Evolutionary conservation across 2,329 filamentous ascomycete species (phyloP), one percentile per base, ranked within the genome.

Genomic region (Exophiala alcalophila): DNA sequence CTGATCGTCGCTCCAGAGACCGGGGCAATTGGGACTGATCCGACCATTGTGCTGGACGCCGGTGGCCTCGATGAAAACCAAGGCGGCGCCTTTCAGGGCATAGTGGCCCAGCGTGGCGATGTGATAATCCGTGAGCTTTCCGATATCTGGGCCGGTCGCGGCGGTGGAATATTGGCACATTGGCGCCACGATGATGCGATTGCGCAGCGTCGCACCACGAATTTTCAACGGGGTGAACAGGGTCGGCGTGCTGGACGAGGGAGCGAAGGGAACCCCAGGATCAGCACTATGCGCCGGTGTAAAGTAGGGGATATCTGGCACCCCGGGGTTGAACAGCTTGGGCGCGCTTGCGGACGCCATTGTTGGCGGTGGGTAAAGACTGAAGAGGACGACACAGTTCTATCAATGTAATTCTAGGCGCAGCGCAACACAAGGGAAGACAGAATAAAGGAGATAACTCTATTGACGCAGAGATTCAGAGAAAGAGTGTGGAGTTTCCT

Each of bases 31-130:
- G 1, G 67, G 86, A 2, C 83, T 82, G 68, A 94, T 92, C 44
- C 88, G 77, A 14, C 88, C 88, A 56, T 87, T 80, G 7, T 84
- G 67, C n/a, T 78, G 71, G 1, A 94, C 83, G 27, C 80, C 72
- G 1, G 84, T 88, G 24, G 87, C 86, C 68, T 94, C 88, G 46
- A 89, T 72, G 46, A 87, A 77, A 25, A 52, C 48, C 16, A 57
- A 32, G 2, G 34, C 48, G 1, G 57, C 52, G 8, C 58, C 55
- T 37, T 56, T 56, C 11, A 56, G 41, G 2, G 53, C 53, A 28
- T 56, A 54, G 32, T 56, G 53, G 9, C 57, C 58, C 7, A 59
- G 23, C 6, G 72, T 70, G 3, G 64, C 61, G 7, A 64, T 58
- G 54, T 73, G 70, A 62, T 66, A 73, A 10, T 65, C 63, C 2